A percentile compares a stretch with the other conserved stretches of the same genome.
These are phyloP conservation scores for Macrolepiota dolichaula DNA, from an alignment of 768 basidiomycete species.

Conservation along the genomic window DNA sequence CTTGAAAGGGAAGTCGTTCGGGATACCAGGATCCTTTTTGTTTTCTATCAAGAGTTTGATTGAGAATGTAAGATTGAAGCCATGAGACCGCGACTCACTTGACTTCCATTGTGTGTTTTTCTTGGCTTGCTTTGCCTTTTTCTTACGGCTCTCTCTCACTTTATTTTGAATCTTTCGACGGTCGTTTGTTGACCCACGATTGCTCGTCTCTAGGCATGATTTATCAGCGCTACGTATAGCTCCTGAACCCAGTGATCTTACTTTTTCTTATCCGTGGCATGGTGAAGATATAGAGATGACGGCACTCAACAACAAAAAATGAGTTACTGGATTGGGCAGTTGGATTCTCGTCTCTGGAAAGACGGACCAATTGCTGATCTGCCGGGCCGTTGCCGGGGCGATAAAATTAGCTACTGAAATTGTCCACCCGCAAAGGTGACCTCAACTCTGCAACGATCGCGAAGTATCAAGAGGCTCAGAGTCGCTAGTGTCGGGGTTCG, in stretches of 20 bases:
- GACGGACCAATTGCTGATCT: neutral
- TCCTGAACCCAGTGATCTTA: constrained; percentile 19
- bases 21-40: constrained; percentile 90
- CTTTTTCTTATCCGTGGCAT: constrained; percentile 76
- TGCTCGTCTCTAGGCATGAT: constrained; percentile 71
- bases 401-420: neutral
- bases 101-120: constrained; percentile 87
- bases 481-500: neutral
- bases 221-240: neutral
- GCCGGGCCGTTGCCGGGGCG: neutral
- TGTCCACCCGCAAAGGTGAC: neutral
- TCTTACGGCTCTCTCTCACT: constrained; percentile 72
- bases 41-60: constrained; percentile 43
- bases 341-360: constrained; percentile 5
- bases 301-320: neutral
- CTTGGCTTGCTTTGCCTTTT: constrained; percentile 69
- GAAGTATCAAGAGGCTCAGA: neutral
- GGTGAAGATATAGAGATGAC: neutral
- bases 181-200: constrained; percentile 68
- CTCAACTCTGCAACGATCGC: neutral
- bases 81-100: constrained; percentile 45
- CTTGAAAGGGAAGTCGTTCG: constrained; percentile 91
- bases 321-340: neutral
- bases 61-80: constrained; percentile 2
- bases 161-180: constrained; percentile 74